Conservation (phyloP, 1,284 basidiomycete genomes). For the Ganoderma sp. region DNA sequence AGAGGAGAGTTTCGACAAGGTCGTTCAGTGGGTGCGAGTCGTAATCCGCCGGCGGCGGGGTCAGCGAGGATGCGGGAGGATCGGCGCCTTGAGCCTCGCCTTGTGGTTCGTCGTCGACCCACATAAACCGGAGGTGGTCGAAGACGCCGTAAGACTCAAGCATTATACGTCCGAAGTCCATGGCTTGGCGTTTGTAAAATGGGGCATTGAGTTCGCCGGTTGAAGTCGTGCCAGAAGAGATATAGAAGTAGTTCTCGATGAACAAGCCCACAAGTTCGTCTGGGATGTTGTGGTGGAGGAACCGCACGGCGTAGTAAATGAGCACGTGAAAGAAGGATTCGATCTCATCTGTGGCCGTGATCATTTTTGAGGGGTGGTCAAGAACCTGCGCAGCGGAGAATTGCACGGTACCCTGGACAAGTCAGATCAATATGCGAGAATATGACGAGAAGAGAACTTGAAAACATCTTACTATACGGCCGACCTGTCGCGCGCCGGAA, state of each 20-base stretch:
- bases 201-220: not conserved
- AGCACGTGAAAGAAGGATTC: conserved; percentile 25
- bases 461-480: not conserved
- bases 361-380: not conserved
- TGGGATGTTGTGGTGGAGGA: conserved; percentile 15
- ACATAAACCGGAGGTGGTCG: not conserved
- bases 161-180: not conserved
- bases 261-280: conserved; percentile 10
- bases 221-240: not conserved
- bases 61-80: not conserved
- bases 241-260: conserved; percentile 19
- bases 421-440: no score
- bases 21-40: conserved; percentile 4
- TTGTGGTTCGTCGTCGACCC: not conserved
- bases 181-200: not conserved
- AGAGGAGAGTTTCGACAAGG: not conserved
- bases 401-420: conserved; percentile 21
- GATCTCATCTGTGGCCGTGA: conserved; percentile 20
- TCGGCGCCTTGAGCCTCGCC: not conserved
- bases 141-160: not conserved
- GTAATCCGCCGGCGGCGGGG: not conserved
- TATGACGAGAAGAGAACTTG: no score
- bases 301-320: conserved; percentile 16
- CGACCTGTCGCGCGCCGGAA: not conserved
- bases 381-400: conserved; percentile 19